phyloP scores from a whole-genome alignment of 306 rosid species.

The Dryas drummondii region DNA sequence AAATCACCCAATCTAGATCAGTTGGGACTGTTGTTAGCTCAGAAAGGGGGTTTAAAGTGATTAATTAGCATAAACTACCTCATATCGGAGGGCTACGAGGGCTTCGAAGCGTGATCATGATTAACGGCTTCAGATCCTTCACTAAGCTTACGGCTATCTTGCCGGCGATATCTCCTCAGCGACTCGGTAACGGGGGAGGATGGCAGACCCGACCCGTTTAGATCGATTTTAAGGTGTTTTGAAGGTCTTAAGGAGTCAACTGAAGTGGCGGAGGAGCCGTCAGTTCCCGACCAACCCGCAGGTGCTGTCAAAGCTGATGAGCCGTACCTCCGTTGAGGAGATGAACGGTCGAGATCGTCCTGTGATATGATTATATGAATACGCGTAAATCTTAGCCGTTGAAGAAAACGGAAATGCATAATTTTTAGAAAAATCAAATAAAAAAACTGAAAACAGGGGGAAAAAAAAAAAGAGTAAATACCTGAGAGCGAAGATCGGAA shows the following conservation, averaged over 20 bases:
- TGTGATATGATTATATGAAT: background rate
- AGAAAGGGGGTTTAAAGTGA: constrained; percentile 1
- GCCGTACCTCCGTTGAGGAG: constrained; percentile 8
- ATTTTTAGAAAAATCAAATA: background rate
- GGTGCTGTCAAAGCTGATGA: constrained; percentile 15
- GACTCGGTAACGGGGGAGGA: constrained; percentile 1
- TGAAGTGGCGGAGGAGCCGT: constrained; percentile 28
- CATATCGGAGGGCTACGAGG: constrained; percentile 19
- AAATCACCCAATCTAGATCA: constrained; percentile 31
- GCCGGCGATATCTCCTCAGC: constrained; percentile 2
- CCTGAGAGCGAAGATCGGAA: constrained; percentile 43
- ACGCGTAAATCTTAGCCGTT: background rate
- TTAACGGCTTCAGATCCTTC: constrained; percentile 30
- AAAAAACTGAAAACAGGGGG: background rate
- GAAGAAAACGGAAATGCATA: background rate
- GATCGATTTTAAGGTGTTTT: constrained; percentile 17
- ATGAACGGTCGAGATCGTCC: constrained; percentile 31
- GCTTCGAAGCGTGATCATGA: constrained; percentile 18
- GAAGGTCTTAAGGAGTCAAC: constrained; percentile 14
- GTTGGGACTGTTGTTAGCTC: constrained; percentile 34
- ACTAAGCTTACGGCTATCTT: constrained; percentile 6
- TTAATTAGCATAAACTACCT: constrained; percentile 7
- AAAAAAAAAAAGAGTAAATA: background rate
- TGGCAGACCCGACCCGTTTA: constrained; percentile 1
- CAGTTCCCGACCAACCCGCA: constrained; percentile 16